A percentile compares a stretch with the other conserved stretches of the same genome.
Conservation (phyloP, 176 grass and related monocot species). For the Aegilops tauschii region DNA sequence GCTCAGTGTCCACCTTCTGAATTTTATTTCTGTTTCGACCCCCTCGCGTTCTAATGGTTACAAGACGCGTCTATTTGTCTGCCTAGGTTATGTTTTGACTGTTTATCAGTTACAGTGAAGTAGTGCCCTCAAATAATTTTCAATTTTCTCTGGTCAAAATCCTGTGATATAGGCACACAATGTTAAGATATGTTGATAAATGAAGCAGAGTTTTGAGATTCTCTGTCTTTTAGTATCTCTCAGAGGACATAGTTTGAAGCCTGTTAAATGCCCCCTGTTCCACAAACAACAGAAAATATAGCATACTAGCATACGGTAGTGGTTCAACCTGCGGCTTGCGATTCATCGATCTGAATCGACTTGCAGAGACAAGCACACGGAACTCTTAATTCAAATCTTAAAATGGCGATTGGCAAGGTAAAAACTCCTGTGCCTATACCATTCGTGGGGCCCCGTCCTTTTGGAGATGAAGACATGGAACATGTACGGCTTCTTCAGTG, state of each 20-base stretch:
- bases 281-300: not conserved
- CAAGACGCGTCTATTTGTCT: not conserved
- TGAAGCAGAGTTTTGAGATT: not conserved
- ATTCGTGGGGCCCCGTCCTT: not conserved
- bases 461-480: too few relatives aligned
- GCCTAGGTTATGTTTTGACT: not conserved
- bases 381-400: not conserved
- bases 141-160: not conserved
- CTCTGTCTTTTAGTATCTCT: not conserved
- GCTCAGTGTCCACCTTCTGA: not conserved
- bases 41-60: not conserved
- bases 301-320: not conserved
- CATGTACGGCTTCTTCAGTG: not conserved
- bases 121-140: not conserved
- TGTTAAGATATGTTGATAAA: constrained; percentile 5
- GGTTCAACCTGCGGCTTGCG: not conserved
- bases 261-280: not conserved
- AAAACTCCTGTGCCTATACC: not conserved
- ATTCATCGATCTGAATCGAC: not conserved
- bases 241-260: not conserved
- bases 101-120: not conserved
- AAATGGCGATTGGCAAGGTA: not conserved
- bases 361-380: not conserved
- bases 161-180: not conserved
- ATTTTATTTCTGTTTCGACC: not conserved